A percentile compares a stretch with the other conserved stretches of the same genome.
Evolutionary conservation across 2,329 filamentous ascomycete genomes (phyloP).

Genomic region (Epichloe gansuensis): DNA sequence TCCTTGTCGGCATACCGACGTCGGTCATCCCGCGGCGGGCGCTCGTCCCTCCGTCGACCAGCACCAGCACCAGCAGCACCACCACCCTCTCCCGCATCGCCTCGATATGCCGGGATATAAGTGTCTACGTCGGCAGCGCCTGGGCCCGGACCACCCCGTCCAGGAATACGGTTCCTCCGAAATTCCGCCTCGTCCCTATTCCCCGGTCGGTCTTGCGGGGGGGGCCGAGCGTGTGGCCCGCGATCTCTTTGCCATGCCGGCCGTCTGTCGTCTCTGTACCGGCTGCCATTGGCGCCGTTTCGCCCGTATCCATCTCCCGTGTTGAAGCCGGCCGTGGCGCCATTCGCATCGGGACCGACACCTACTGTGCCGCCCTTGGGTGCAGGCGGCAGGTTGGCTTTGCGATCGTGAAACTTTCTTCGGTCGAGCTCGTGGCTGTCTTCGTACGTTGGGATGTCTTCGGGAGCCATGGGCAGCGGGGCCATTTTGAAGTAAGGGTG

Average conservation of each 20-base stretch:
- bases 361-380: slow-evolving; percentile 87
- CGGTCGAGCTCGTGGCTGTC: slow-evolving; percentile 96
- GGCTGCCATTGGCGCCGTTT: slow-evolving; percentile 34
- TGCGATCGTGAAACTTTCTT: slow-evolving; percentile 77
- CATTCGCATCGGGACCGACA: slow-evolving; percentile 46
- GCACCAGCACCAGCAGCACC: slow-evolving; percentile 17
- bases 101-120: slow-evolving; percentile 35
- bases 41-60: slow-evolving; percentile 23
- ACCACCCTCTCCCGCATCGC: slow-evolving; percentile 18
- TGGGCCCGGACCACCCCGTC: slow-evolving; percentile 7
- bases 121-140: slow-evolving; percentile 30
- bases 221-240: slow-evolving; percentile 37
- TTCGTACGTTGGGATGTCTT: slow-evolving; percentile 81
- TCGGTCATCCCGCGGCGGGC: slow-evolving; percentile 18
- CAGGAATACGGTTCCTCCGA: slow-evolving; percentile 27
- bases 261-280: slow-evolving; percentile 34
- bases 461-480: slow-evolving; percentile 67
- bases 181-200: slow-evolving; percentile 25
- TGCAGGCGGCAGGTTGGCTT: slow-evolving; percentile 72
- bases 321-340: slow-evolving; percentile 33
- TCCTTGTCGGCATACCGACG: slow-evolving; percentile 22
- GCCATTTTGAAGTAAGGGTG: slow-evolving; percentile 79
- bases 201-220: slow-evolving; percentile 25
- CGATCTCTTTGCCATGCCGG: slow-evolving; percentile 44
- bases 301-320: slow-evolving; percentile 37